Evolutionary conservation across 1,284 basidiomycete species (phyloP), one percentile per base, ranked within the genome.

Genomic region (Schizophyllum commune): DNA sequence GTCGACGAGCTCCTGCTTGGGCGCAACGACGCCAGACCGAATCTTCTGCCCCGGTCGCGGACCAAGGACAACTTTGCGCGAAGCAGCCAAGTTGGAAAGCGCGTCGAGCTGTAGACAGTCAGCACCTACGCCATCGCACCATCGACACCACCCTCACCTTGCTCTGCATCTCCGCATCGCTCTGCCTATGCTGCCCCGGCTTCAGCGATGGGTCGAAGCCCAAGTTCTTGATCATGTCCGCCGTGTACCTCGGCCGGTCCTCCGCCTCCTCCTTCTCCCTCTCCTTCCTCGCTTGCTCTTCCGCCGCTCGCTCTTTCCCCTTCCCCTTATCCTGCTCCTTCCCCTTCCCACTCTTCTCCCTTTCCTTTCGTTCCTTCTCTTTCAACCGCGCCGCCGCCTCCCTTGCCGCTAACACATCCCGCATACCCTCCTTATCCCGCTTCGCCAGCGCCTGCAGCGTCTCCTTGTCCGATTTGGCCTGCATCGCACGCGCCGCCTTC

Each of bases 151-250:
- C n/a, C n/a, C 68, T 47, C 61, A 87, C 86, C 79, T 88, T 89
- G 65, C 80, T 79, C 68, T 81, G 79, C 13, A 79, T 71, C n/a
- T 73, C 72, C 17, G 70, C 67, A 57, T 77, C 73, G 54, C 78
- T 76, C 4, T 67, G 62, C 47, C 76, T 72, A 52, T 76, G 72
- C 52, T 76, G 77, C 2, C 83, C 83, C 22, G 74, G 71, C 64
- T 82, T 84, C 4, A 76, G 68, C 0, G 83, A 82, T 22, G 89
- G 89, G 72, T 92, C 87, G 62, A 91, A 92, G 1, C 89, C 89
- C 13, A 92, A 75, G 8, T 80, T 76, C 66, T 85, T 85, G 68
- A 92, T 83, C 32, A 88, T 70, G 55, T 76, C 74, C 0, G 86
- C 85, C 47, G 86, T 84, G 70, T 87, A 91, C 2, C 81, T 78